A percentile compares a stretch with the other conserved stretches of the same genome.
Conservation (phyloP, 2,329 filamentous ascomycete species). For the Colletotrichum phormii region DNA sequence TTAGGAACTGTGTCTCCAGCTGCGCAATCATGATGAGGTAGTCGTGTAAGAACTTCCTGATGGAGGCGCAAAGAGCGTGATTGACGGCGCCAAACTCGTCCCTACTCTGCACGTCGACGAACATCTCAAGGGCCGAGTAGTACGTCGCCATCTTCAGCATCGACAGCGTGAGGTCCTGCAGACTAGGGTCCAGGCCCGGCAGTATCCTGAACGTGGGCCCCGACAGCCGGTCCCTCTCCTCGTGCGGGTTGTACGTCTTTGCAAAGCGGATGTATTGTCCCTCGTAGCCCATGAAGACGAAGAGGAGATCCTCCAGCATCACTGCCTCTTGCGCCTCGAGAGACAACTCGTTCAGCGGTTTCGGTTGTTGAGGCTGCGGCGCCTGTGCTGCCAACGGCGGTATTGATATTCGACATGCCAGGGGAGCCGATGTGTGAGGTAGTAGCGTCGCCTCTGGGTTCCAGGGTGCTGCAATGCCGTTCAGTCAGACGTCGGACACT, state of each 20-base stretch:
- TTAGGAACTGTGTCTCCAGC: slow-evolving; percentile 91
- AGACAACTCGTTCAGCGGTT: slow-evolving; percentile 75
- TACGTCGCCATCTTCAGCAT: slow-evolving; percentile 97
- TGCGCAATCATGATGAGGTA: slow-evolving; percentile 94
- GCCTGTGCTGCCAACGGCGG: slow-evolving; percentile 81
- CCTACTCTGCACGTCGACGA: slow-evolving; percentile 92
- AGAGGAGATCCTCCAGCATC: slow-evolving; percentile 90
- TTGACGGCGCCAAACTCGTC: slow-evolving; percentile 96
- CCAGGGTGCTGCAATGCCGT: slow-evolving; percentile 68
- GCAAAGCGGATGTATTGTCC: slow-evolving; percentile 95
- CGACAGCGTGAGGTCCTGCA: slow-evolving; percentile 86
- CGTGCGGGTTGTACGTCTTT: slow-evolving; percentile 82
- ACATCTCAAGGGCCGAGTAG: slow-evolving; percentile 90
- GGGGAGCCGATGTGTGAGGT: slow-evolving; percentile 74
- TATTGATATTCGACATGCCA: slow-evolving; percentile 73
- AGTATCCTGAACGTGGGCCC: slow-evolving; percentile 86
- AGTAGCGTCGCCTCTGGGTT: slow-evolving; percentile 82
- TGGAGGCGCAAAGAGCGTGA: slow-evolving; percentile 94
- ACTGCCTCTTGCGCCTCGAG: slow-evolving; percentile 87
- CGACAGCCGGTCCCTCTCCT: slow-evolving; percentile 87
- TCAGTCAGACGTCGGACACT: slow-evolving; percentile 4
- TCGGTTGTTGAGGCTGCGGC: slow-evolving; percentile 76
- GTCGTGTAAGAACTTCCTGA: slow-evolving; percentile 91
- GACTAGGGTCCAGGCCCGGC: slow-evolving; percentile 87
- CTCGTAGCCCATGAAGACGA: slow-evolving; percentile 98